These are phyloP conservation scores for Stagonosporopsis tanaceti DNA, from an alignment of 2,329 filamentous ascomycete genomes.

Conservation along the genomic window DNA sequence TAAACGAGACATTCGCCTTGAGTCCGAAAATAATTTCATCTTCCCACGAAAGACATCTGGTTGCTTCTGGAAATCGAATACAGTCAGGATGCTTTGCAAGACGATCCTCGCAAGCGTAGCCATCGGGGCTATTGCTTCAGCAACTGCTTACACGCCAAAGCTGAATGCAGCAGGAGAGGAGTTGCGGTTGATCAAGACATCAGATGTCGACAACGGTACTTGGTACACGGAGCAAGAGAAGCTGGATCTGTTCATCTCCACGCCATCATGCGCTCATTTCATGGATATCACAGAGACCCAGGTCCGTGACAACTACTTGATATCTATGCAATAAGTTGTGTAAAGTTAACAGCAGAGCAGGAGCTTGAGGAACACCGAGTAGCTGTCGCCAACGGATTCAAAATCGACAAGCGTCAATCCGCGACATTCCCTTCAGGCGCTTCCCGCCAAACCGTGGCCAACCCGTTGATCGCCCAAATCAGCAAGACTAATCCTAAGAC, in stretches of 20 bases:
- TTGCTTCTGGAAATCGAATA: neutral
- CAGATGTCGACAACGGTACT: slow-evolving; percentile 19
- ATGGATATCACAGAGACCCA: slow-evolving; percentile 24
- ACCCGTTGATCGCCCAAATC: slow-evolving; percentile 20
- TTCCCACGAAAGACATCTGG: neutral
- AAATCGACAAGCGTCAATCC: slow-evolving; percentile 23
- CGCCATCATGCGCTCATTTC: slow-evolving; percentile 21
- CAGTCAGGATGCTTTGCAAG: slow-evolving; percentile 8
- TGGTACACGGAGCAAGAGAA: slow-evolving; percentile 24
- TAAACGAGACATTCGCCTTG: neutral
- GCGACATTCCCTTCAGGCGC: slow-evolving; percentile 20
- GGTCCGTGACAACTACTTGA: neutral
- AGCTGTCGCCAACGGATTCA: slow-evolving; percentile 17
- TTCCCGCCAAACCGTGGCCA: slow-evolving; percentile 18
- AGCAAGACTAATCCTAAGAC: slow-evolving; percentile 26
- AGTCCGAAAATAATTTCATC: neutral
- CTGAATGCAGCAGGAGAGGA: slow-evolving; percentile 21
- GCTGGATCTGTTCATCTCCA: slow-evolving; percentile 20
- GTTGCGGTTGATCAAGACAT: slow-evolving; percentile 20
- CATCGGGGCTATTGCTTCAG: slow-evolving; percentile 13
- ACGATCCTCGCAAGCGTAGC: slow-evolving; percentile 11
- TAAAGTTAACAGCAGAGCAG: neutral
- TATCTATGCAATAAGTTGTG: too few relatives aligned
- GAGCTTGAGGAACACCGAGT: slow-evolving; percentile 20
- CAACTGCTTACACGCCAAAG: slow-evolving; percentile 4